These are phyloP conservation scores for Amniculicola lignicola DNA, from an alignment of 495 filamentous ascomycete genomes.

Conservation along the genomic window DNA sequence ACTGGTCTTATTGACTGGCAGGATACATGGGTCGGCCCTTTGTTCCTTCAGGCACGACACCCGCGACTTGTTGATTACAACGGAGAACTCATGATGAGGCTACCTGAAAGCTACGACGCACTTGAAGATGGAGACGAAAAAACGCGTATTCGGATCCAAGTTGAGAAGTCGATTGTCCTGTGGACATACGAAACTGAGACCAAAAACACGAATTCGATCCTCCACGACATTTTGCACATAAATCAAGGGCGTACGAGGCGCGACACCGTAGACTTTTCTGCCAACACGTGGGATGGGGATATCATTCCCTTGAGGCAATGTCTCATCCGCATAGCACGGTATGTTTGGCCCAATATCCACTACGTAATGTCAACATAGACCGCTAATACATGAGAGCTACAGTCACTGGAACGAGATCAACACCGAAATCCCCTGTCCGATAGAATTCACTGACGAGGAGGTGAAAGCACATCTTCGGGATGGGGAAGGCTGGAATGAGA, in stretches of 20 bases:
- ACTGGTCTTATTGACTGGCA: slow-evolving; percentile 29
- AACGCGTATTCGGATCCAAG: too few species aligned
- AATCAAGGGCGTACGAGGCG: slow-evolving; percentile 14
- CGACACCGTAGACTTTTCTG: slow-evolving; percentile 9
- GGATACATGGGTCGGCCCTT: slow-evolving; percentile 8
- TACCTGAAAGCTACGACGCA: slow-evolving; percentile 18
- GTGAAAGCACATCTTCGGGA: too few species aligned
- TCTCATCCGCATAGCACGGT: too few species aligned
- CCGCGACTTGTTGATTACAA: slow-evolving; percentile 14
- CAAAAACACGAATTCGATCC: slow-evolving; percentile 10
- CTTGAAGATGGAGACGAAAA: slow-evolving; percentile 23
- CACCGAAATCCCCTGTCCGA: too few species aligned
- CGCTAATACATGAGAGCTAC: too few species aligned
- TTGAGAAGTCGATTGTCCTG: slow-evolving; percentile 11
- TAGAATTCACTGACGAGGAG: too few species aligned
- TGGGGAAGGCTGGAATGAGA: too few species aligned
- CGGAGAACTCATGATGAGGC: slow-evolving; percentile 14
- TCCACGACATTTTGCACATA: slow-evolving; percentile 7
- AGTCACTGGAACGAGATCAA: too few species aligned
- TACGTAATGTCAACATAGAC: too few species aligned
- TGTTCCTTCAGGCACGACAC: slow-evolving; percentile 10
- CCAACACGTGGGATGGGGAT: too few species aligned
- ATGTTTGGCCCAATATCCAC: too few species aligned
- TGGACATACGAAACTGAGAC: slow-evolving; percentile 8
- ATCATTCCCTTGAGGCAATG: too few species aligned